phyloP scores from a whole-genome alignment of 495 filamentous ascomycete species.

The Ascodesmis nigricans region DNA sequence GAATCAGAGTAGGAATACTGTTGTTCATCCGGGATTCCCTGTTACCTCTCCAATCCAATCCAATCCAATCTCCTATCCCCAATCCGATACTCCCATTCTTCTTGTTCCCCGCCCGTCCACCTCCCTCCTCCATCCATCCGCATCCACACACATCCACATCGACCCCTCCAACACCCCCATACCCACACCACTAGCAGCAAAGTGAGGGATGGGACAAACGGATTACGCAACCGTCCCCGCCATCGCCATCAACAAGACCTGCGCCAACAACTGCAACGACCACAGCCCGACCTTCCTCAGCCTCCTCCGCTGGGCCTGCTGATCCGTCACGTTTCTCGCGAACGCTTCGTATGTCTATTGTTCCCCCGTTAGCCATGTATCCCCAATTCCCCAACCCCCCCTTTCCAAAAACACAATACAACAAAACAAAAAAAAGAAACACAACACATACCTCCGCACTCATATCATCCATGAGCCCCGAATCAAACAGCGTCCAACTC shows the following conservation, averaged over 20 bases:
- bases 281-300: conserved; percentile 94
- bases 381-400: not conserved
- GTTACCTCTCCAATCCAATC: too few species aligned
- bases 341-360: conserved; percentile 68
- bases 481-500: conserved; percentile 86
- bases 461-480: conserved; percentile 85
- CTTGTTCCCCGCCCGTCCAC: too few species aligned
- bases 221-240: conserved; percentile 55
- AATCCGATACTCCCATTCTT: too few species aligned
- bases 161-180: too few species aligned
- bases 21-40: too few species aligned
- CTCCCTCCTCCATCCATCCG: too few species aligned
- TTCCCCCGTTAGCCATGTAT: conserved; percentile 8
- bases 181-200: too few species aligned
- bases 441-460: conserved; percentile 49
- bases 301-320: conserved; percentile 59
- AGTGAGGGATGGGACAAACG: conserved; percentile 7
- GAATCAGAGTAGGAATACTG: too few species aligned
- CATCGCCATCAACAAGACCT: conserved; percentile 89
- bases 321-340: conserved; percentile 65
- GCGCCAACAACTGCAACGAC: conserved; percentile 73
- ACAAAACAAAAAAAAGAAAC: not conserved
- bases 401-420: not conserved
- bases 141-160: too few species aligned
- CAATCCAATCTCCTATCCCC: too few species aligned